Evolutionary conservation across 768 basidiomycete genomes (phyloP).

Genomic region (Dioszegia hungarica): DNA sequence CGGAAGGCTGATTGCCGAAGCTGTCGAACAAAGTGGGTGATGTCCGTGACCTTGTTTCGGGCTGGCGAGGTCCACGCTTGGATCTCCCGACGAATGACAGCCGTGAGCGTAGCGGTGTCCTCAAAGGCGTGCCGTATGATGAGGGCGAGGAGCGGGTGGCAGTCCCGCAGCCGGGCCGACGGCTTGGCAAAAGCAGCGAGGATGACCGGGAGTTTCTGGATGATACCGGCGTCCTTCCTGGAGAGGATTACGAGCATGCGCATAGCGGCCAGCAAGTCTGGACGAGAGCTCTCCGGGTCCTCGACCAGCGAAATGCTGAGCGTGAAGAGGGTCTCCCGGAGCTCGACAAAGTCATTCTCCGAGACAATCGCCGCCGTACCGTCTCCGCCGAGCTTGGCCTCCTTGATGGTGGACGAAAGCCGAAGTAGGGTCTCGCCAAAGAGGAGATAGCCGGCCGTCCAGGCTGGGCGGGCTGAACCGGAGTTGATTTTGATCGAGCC

Average conservation of each 20-base stretch:
- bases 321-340: neutral
- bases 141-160: slow-evolving; percentile 76
- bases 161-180: slow-evolving; percentile 54
- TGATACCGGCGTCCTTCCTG: slow-evolving; percentile 52
- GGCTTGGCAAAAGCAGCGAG: slow-evolving; percentile 56
- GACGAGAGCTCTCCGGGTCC: neutral
- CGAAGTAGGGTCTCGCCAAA: slow-evolving; percentile 79
- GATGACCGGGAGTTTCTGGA: slow-evolving; percentile 62
- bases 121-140: slow-evolving; percentile 91
- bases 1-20: slow-evolving; percentile 76
- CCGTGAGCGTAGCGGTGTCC: slow-evolving; percentile 59
- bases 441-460: slow-evolving; percentile 80
- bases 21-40: slow-evolving; percentile 66
- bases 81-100: slow-evolving; percentile 76
- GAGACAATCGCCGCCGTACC: slow-evolving; percentile 60
- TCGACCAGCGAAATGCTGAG: neutral
- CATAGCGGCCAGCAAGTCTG: slow-evolving; percentile 67
- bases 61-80: slow-evolving; percentile 72
- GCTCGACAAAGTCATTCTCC: slow-evolving; percentile 40
- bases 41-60: slow-evolving; percentile 61
- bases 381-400: slow-evolving; percentile 57
- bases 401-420: slow-evolving; percentile 56
- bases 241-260: slow-evolving; percentile 73
- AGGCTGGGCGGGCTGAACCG: slow-evolving; percentile 61
- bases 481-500: neutral